Conservation (phyloP, 768 basidiomycete species). For the Saitozyma sp. region DNA sequence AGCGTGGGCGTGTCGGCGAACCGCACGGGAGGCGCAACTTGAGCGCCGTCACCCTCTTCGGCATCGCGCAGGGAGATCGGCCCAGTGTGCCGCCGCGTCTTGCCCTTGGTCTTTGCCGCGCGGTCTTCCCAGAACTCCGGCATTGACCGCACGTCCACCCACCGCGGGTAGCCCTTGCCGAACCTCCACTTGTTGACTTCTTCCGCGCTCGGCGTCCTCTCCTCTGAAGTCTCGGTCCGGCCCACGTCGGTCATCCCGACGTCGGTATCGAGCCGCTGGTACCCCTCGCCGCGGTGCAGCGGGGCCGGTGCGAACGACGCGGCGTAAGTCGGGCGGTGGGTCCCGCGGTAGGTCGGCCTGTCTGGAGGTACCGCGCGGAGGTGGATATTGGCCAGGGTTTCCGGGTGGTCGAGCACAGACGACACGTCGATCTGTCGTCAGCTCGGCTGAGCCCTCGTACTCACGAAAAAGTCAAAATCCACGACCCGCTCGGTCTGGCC, state of each 20-base stretch:
- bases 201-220: conserved; percentile 6
- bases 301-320: conserved; percentile 16
- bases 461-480: conserved; percentile 44
- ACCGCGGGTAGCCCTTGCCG: conserved; percentile 31
- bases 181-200: conserved; percentile 14
- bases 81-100: conserved; percentile 31
- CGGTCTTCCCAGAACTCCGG: conserved; percentile 1
- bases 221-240: conserved; percentile 3
- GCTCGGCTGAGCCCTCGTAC: conserved; percentile 1
- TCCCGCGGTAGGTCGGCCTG: no score
- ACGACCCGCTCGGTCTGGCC: conserved; percentile 27
- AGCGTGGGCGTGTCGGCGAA: conserved; percentile 38
- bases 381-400: conserved; percentile 52
- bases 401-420: conserved; percentile 20
- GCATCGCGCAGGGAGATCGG: conserved; percentile 58
- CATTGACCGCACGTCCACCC: conserved; percentile 52
- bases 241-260: conserved; percentile 13
- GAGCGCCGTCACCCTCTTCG: conserved; percentile 8
- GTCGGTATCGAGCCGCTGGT: conserved; percentile 1
- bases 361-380: conserved; percentile 40
- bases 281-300: neutral
- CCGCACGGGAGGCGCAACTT: neutral
- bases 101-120: conserved; percentile 24
- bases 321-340: neutral
- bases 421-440: conserved; percentile 34